A percentile compares a stretch with the other conserved stretches of the same genome.
Evolutionary conservation across 2,329 filamentous ascomycete species (phyloP).

Genomic region (Aspergillus cejpii): DNA sequence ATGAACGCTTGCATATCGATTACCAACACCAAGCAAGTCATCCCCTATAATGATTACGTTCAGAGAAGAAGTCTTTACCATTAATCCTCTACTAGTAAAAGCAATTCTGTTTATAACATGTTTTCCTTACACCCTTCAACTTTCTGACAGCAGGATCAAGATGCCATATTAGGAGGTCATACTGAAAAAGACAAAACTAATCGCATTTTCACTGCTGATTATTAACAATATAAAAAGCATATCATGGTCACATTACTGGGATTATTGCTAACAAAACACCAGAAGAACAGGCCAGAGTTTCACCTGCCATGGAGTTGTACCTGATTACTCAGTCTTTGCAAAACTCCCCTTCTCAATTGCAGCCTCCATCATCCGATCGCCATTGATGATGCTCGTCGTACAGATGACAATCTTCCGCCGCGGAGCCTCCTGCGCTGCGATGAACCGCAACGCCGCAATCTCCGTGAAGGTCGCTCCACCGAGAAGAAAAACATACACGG

Average conservation of each 20-base stretch:
- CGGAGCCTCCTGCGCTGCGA: constrained; percentile 74
- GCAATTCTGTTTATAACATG: no score
- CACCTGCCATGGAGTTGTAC: not conserved
- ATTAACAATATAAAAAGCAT: not conserved
- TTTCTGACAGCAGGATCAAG: no score
- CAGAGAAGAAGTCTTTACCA: no score
- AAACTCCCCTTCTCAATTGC: constrained; percentile 68
- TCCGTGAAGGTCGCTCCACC: constrained; percentile 97
- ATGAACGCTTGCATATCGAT: no score
- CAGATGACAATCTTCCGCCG: constrained; percentile 83
- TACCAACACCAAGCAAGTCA: no score
- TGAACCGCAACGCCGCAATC: constrained; percentile 86
- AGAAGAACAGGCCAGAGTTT: not conserved
- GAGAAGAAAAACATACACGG: constrained; percentile 90
- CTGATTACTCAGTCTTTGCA: constrained; percentile 31
- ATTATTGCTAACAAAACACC: no score
- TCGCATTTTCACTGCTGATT: no score
- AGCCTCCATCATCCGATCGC: constrained; percentile 79
- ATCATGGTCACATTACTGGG: not conserved
- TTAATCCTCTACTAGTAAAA: no score
- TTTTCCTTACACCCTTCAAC: no score
- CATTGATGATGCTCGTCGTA: constrained; percentile 85
- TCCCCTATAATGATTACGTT: no score
- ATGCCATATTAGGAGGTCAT: no score
- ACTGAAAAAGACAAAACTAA: no score